Base-by-base conservation (phyloP, 805 yeast species). In the Aciculoconidium aculeatum region DNA sequence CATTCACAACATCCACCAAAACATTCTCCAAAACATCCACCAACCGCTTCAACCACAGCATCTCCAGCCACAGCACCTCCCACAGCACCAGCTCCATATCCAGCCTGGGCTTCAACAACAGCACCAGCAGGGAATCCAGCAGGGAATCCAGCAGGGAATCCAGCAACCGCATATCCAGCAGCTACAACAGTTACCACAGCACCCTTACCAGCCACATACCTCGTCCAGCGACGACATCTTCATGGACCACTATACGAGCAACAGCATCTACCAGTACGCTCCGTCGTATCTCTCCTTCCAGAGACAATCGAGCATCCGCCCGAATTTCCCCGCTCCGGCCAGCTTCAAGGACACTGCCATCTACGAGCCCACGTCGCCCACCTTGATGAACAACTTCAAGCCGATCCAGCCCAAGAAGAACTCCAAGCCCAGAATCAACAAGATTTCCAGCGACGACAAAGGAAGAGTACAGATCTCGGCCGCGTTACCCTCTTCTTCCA, bases 371-470 rank as follows among this genome's bases (percentile, higher is more conserved):
- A 16, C 24, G 19, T 17, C 30, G 6, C 27, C 27, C 10, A 15
- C 30, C 4, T 11, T 22, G 11, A 28, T 28, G 17, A 30, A 28
- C 17, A 35, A 52, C 28, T 61, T 49, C 48, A 55, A 55, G 32
- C 67, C 67, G 8, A 51, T 45, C 7, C 54, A 51, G 21, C 58
- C 67, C 10, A 61, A 61, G 36, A 46, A 45, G 31, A 61, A 61
- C 38, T 40, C 53, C 12, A 45, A 51, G 23, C 68, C 68, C 3
- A 42, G 65, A 18, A 61, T 61, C 38, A 52, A 60, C 38, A 57
- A 55, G 31, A 43, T 61, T 17, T 35, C 33, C 28, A 35, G 28
- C 12, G 14, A n/a, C 23, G 21, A 27, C 21, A 23, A 14, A 21
- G 22, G 18, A 19, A 21, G 23, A 15, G n/a, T n/a, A n/a, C 5